phyloP scores from a whole-genome alignment of 768 basidiomycete species.

The Termitomyces titanicus region DNA sequence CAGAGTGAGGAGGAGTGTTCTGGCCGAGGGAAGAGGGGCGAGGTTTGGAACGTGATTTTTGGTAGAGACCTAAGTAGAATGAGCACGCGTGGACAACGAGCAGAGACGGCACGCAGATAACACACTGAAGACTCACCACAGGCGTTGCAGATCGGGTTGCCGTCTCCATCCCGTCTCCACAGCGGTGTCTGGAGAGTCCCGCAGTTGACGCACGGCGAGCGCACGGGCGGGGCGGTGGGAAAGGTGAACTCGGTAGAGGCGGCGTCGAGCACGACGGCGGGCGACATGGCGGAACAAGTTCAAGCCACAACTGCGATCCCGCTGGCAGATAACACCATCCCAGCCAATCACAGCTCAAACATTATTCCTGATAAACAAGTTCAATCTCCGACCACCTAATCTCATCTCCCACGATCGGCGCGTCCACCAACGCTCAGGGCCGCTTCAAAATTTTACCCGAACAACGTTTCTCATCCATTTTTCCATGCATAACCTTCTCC shows the following conservation, averaged over 20 bases:
- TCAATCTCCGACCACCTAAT: slow-evolving; percentile 12
- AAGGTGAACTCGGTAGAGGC: slow-evolving; percentile 15
- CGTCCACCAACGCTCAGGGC: too few relatives aligned
- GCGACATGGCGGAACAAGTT: slow-evolving; percentile 13
- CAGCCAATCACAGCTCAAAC: slow-evolving; percentile 30
- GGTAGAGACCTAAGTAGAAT: slow-evolving; percentile 62
- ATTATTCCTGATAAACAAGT: slow-evolving; percentile 24
- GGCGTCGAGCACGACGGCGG: slow-evolving; percentile 18
- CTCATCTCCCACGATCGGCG: too few relatives aligned
- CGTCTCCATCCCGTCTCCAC: slow-evolving; percentile 80
- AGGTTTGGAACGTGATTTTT: slow-evolving; percentile 76
- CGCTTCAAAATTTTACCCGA: too few relatives aligned
- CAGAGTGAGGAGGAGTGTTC: slow-evolving; percentile 32
- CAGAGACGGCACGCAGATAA: neutral
- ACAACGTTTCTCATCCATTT: too few relatives aligned
- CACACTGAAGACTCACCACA: slow-evolving; percentile 56
- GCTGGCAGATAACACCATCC: slow-evolving; percentile 23
- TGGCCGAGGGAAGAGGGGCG: slow-evolving; percentile 59
- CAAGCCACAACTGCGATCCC: slow-evolving; percentile 17
- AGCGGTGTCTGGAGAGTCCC: slow-evolving; percentile 76
- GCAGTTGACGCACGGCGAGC: slow-evolving; percentile 67
- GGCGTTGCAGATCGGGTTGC: slow-evolving; percentile 84
- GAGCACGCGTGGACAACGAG: slow-evolving; percentile 13
- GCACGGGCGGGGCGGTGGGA: slow-evolving; percentile 16
- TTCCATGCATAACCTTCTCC: too few relatives aligned